Base-by-base conservation (phyloP, 768 basidiomycete genomes). In the Fomitopsis pulvina region DNA sequence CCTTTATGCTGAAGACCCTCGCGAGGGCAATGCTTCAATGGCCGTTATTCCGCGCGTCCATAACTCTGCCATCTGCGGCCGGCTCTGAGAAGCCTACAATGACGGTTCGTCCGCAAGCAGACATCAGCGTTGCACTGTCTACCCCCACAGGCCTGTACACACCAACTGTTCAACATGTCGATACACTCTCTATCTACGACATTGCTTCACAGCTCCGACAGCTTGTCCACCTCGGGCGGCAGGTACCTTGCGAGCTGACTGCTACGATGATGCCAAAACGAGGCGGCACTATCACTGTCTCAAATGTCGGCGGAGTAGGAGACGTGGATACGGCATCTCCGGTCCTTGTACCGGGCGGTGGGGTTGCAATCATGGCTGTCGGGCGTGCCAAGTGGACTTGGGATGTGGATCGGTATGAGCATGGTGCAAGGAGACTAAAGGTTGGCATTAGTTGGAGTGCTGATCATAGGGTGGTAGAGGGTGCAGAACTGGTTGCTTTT, bases 401-500 rank as follows among this genome's bases (percentile, higher is more conserved):
- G 78, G 85, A 87, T 55, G 82, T 85, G 38, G 73, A 79, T 42
- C 60, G 67, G 52, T 72, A 73, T 47, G 69, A 77, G 20, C 72
- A 66, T 28, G 79, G 80, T 1, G 74, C 76, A 56, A 67, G 79
- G 53, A 70, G 81, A 57, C 63, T 85, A 32, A 77, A 77, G 67
- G 63, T 85, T 32, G 77, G 77, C 9, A 70, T 91, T 4, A 87
- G 85, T 54, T 93, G 91, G 87, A 81, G 80, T 53, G 91, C 85
- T 42, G 91, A 94, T 57, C 92, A 94, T 66, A 70, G 91, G 14
- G 81, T 94, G 6, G 81, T 92, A 9, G 91, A 94, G 62, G 91
- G 91, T 3, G 91, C 90, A 1, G 91, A 94, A 68, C 63, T 94
- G 53, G 89, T 87, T 47, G 89, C 87, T 55, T 91, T 94, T 63